Evolutionary conservation across 2,329 filamentous ascomycete genomes (phyloP), one percentile per base, ranked within the genome.

Genomic region (Pseudogymnoascus sp.): DNA sequence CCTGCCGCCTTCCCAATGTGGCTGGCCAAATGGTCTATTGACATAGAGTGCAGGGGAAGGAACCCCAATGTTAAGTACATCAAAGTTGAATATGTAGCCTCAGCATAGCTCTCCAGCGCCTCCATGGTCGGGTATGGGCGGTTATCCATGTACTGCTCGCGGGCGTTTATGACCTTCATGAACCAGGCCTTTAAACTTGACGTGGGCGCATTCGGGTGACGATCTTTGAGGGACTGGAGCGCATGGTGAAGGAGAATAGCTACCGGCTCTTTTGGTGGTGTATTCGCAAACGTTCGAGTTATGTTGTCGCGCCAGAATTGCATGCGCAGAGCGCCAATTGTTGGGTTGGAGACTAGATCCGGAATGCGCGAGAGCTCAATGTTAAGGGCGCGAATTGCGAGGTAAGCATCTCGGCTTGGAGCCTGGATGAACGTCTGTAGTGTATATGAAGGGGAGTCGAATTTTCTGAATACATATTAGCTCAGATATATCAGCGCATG

Each of bases 1-100:
- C 94, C 94, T 58, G 86, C 88, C 0, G 94, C 92, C 71, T 99
- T 99, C 60, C 94, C 94, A 62, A 97, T 89, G 73, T 99, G 94
- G 61, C 90, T 95, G 7, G 93, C 93, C 15, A 99, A 79, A 75
- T 99, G 94, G 70, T 99, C 94, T 41, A 92, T 85, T 24, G 92
- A 88, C 69, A 96, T 81, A 1, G 90, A 95, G 8, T 86, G 84
- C 69, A 97, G 79, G 0, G 91, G 89, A 62, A 97, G 76, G 5
- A 88, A 81, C 15, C 90, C 90, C 37, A 97, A 77, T 0, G 89
- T 93, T 64, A 95, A 81, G 73, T 99, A 99, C 75, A 96, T 84
- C 47, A 97, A 79, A 0, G 91, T 96, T 15, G 92, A 92, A 75
- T 97, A 97, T 1, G 94, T 97, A 68, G 92, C 92, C 74, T 99